These are phyloP conservation scores for Letharia columbiana DNA, from an alignment of 495 filamentous ascomycete species.

Conservation along the genomic window DNA sequence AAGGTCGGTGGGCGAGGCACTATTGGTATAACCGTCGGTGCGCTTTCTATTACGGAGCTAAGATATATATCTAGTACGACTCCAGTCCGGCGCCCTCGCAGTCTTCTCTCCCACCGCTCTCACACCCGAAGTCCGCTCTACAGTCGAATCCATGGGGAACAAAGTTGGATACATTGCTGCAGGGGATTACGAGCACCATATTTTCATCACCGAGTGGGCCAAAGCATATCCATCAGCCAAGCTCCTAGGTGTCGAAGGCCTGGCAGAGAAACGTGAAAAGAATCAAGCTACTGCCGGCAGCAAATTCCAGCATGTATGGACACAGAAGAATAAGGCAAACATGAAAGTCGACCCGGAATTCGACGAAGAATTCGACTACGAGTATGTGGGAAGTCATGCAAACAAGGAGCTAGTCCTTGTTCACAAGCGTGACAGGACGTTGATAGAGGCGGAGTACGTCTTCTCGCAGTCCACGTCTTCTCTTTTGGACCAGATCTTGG, in stretches of 20 bases:
- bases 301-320: conserved; percentile 61
- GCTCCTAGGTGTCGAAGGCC: conserved; percentile 75
- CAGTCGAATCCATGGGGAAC: conserved; percentile 56
- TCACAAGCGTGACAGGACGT: conserved; percentile 67
- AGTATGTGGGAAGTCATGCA: conserved; percentile 70
- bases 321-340: conserved; percentile 41
- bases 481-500: not conserved
- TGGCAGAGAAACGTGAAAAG: conserved; percentile 72
- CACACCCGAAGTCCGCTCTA: conserved; percentile 64
- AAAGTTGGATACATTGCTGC: conserved; percentile 78
- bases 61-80: conserved; percentile 43
- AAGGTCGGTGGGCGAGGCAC: conserved; percentile 85
- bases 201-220: conserved; percentile 79
- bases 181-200: conserved; percentile 85
- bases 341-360: conserved; percentile 65
- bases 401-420: conserved; percentile 84
- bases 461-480: not conserved
- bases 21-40: conserved; percentile 45
- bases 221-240: conserved; percentile 65
- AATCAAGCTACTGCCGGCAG: conserved; percentile 57
- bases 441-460: conserved; percentile 72
- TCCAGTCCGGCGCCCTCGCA: conserved; percentile 66
- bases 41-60: conserved; percentile 7
- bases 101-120: conserved; percentile 87
- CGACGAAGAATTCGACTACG: conserved; percentile 74